Conservation (phyloP, 2,329 filamentous ascomycete genomes). For the Pseudogymnoascus sp. region DNA sequence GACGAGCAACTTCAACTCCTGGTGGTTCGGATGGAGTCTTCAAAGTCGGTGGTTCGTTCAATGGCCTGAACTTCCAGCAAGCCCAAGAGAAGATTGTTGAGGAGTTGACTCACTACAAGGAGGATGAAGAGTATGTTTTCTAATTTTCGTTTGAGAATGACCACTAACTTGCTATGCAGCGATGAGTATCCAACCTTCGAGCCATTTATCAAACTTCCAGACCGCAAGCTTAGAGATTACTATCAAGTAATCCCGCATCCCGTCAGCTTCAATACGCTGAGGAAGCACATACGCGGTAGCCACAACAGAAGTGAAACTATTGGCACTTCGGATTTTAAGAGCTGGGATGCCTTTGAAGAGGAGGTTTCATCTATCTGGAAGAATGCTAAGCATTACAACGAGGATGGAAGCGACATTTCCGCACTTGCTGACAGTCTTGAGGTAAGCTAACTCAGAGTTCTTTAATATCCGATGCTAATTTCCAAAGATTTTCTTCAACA, state of each 20-base stretch:
- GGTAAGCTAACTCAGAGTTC: conserved; percentile 39
- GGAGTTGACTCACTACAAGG: conserved; percentile 58
- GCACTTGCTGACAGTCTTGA: conserved; percentile 70
- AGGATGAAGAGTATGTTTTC: conserved; percentile 52
- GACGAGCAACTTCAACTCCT: conserved; percentile 31
- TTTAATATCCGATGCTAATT: conserved; percentile 12
- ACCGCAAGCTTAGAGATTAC: conserved; percentile 72
- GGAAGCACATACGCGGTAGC: conserved; percentile 66
- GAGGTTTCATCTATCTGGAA: conserved; percentile 75
- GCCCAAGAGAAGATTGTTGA: conserved; percentile 80
- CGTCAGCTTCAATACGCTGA: conserved; percentile 66
- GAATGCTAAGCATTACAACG: conserved; percentile 84
- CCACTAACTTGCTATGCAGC: conserved; percentile 31
- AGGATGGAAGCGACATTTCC: conserved; percentile 82
- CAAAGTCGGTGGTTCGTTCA: conserved; percentile 53
- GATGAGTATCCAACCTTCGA: conserved; percentile 62
- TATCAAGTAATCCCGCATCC: conserved; percentile 77
- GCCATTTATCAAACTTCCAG: conserved; percentile 71
- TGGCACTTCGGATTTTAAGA: conserved; percentile 62
- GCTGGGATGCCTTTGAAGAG: conserved; percentile 73
- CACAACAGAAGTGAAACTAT: conserved; percentile 35
- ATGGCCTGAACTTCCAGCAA: conserved; percentile 69
- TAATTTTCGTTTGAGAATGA: background rate
- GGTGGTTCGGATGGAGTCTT: conserved; percentile 34
- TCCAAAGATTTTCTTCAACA: conserved; percentile 57